Evolutionary conservation across 2,329 filamentous ascomycete species (phyloP).

Genomic region (Fusarium neocosmosporiellum): DNA sequence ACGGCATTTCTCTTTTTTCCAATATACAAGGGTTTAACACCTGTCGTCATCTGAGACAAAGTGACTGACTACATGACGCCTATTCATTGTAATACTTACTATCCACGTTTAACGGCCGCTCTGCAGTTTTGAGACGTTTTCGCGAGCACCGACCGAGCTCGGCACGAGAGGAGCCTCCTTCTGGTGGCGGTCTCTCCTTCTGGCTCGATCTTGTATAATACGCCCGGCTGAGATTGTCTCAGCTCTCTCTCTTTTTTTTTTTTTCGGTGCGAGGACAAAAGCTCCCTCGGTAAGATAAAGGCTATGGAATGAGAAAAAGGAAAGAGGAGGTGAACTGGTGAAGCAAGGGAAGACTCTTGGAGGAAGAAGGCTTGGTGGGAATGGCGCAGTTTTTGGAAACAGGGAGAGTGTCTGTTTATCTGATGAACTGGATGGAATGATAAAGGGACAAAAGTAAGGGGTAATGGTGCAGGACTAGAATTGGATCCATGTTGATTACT

Average conservation of each 20-base stretch:
- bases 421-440: slow-evolving; percentile 13
- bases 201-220: slow-evolving; percentile 28
- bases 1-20: slow-evolving; percentile 16
- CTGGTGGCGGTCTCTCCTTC: background rate
- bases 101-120: slow-evolving; percentile 30
- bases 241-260: background rate
- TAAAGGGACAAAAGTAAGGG: slow-evolving; percentile 1
- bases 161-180: background rate
- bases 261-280: slow-evolving; percentile 5
- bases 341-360: slow-evolving; percentile 17
- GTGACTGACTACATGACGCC: slow-evolving; percentile 31
- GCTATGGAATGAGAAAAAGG: slow-evolving; percentile 5
- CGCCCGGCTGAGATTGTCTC: slow-evolving; percentile 26
- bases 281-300: slow-evolving; percentile 2
- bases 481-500: background rate
- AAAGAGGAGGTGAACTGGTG: background rate
- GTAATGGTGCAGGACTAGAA: background rate
- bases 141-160: slow-evolving; percentile 4
- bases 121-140: slow-evolving; percentile 5
- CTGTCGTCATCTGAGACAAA: slow-evolving; percentile 17
- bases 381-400: slow-evolving; percentile 8
- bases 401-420: background rate
- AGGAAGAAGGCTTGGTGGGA: background rate
- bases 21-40: slow-evolving; percentile 21
- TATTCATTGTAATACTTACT: slow-evolving; percentile 35